Evolutionary conservation across 176 grass and related monocot species (phyloP).

Genomic region (Oryza officinalis): DNA sequence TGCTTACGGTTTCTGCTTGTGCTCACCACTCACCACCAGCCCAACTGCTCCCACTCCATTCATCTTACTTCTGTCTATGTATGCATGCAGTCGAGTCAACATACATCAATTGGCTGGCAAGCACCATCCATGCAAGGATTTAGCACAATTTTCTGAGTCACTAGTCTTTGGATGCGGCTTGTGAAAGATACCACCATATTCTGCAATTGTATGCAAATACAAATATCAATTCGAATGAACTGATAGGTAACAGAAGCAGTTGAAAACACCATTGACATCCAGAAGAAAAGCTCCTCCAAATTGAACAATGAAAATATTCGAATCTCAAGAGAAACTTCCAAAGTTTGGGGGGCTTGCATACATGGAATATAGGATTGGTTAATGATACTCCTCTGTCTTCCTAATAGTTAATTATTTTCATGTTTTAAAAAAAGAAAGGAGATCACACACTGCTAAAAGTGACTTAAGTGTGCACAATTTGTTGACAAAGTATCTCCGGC

Average conservation of each 20-base stretch:
- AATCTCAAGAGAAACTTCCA: neutral
- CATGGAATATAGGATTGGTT: neutral
- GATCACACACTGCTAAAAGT: neutral
- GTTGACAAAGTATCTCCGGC: constrained; percentile 22
- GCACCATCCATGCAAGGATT: neutral
- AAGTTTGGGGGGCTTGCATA: constrained; percentile 8
- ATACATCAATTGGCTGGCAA: neutral
- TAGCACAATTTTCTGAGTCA: neutral
- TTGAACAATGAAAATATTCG: neutral
- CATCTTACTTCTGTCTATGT: neutral
- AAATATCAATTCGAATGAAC: neutral
- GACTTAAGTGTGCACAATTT: neutral
- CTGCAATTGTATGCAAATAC: neutral
- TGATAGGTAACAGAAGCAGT: neutral
- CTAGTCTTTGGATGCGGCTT: neutral
- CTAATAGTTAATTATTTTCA: neutral
- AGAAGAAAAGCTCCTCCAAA: neutral
- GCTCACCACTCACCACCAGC: neutral
- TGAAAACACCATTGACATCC: neutral
- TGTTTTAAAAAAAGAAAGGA: neutral
- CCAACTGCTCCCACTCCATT: neutral
- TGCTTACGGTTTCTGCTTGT: neutral
- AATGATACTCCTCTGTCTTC: neutral
- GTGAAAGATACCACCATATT: neutral
- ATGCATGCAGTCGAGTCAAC: neutral